Base-by-base conservation (phyloP, 192 early-diverging fungal genomes). In the Jimgerdemannia flammicorona region DNA sequence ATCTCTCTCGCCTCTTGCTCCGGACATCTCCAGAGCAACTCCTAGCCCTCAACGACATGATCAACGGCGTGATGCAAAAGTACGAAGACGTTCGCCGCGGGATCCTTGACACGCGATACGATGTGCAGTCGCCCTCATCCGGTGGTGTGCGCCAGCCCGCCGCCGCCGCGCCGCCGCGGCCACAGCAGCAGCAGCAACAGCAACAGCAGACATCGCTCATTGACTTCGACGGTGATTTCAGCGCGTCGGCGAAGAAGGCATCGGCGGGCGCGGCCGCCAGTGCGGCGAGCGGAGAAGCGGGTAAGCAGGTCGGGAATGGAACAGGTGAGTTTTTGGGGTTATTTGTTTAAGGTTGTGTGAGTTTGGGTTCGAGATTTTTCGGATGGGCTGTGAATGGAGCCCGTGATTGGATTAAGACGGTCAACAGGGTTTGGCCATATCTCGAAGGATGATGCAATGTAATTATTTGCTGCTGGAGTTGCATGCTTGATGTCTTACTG, bases 51-150 rank as follows among this genome's bases (percentile, higher is more conserved):
- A 93, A 95, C 69, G 93, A 95, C 74, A 80, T 92, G 69, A 89
- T 96, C 71, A 95, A 94, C 78, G 91, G 83, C 49, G 94, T 92
- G 0, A 78, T 95, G 14, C 86, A 87, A 63, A 93, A 93, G 75
- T 93, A 93, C 69, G 79, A 75, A n/a, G 86, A 90, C 69, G 79
- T 86, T 29, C 81, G 79, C 77, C 81, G 79, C 41, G 88, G 88
- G 20, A 79, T 85, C 29, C 79, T 82, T 17, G 78, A 82, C 63
- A 84, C 67, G 71, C 79, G 67, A 39, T 79, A 79, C 68, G 80
- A 77, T 54, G 75, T 79, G 29, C 49, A 44, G 63, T 10, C 7
- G 40, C 66, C 17, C 11, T 75, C 68, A 66, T 77, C 65, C 44
- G 71, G 63, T 64, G 69, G 66, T 40, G 72, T 70, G 17, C 72